These are phyloP conservation scores for Crithidia brevicula DNA, from an alignment of 208 protist species.

Conservation along the genomic window DNA sequence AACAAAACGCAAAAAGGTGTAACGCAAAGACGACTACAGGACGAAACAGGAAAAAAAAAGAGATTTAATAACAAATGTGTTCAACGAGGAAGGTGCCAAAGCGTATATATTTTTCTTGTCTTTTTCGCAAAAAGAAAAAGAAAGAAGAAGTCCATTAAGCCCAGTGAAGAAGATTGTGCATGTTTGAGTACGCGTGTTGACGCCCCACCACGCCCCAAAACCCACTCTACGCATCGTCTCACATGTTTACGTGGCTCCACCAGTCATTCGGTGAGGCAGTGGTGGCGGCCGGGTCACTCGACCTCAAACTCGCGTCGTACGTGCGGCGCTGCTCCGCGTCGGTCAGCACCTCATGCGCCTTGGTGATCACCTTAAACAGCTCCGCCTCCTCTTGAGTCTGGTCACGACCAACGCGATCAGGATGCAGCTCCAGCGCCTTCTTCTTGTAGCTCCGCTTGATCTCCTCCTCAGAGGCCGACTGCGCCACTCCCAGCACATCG, in stretches of 20 bases:
- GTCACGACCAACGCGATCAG: conserved; percentile 65
- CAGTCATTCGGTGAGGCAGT: conserved; percentile 33
- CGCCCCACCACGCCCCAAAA: background rate
- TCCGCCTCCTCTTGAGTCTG: conserved; percentile 85
- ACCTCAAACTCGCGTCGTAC: conserved; percentile 67
- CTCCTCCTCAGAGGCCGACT: conserved; percentile 63
- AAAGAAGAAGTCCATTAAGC: background rate
- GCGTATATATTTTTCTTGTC: background rate
- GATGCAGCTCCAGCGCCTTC: conserved; percentile 89
- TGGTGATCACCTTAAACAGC: conserved; percentile 91
- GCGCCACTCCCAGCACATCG: conserved; percentile 85
- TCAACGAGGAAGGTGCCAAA: too few relatives aligned
- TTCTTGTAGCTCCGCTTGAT: conserved; percentile 83
- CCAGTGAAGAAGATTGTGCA: too few relatives aligned
- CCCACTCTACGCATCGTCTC: background rate
- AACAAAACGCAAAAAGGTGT: background rate
- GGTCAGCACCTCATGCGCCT: conserved; percentile 83
- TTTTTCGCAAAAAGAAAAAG: background rate
- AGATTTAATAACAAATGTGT: background rate
- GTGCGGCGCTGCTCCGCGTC: conserved; percentile 57
- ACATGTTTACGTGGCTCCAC: conserved; percentile 48
- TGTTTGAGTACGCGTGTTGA: background rate
- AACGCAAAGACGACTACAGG: background rate
- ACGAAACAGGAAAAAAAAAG: background rate
- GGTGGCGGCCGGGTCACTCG: background rate